Evolutionary conservation across 2,329 filamentous ascomycete genomes (phyloP), one percentile per base, ranked within the genome.

Genomic region (Biscogniauxia marginata): DNA sequence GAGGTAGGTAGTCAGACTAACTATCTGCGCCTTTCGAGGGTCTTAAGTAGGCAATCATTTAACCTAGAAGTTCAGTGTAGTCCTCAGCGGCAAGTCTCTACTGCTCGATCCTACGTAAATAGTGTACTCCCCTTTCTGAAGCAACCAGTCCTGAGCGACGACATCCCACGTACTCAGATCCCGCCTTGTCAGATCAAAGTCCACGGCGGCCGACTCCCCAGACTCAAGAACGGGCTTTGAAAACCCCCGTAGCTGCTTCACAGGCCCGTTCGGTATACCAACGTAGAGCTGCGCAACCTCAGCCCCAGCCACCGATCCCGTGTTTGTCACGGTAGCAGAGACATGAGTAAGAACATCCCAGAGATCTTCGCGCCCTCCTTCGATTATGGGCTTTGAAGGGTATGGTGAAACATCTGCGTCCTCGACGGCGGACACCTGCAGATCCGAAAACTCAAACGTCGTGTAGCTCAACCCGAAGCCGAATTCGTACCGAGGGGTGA

Each of bases 381-480:
- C 70, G 0, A 71, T 65, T 20, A 76, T 70, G 1, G 67, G 52
- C 8, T 75, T 74, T 0, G 71, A 67, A 1, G 78, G 75, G 0
- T 76, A 71, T 6, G 70, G 67, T 0, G 75, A 65, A 2, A 63
- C 71, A 23, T 66, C 62, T 5, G 57, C 60, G 9, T 45, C 63
- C 3, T 56, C 52, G 3, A 43, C 52, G 8, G 45, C 25, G 4
- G 56, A 44, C 22, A 71, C 69, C 3, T 65, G 65, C 0, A 76
- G 72, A 52, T 76, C 73, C 5, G 81, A 78, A 67, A 84, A 87
- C 19, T 76, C 75, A 71, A 89, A 91, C 7, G 78, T 85, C 2
- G 88, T 89, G 73, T 90, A 91, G 25, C 85, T 78, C 4, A 89
- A 75, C 0, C 86, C 86, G 63, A 86, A 84, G 7, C 86, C 86